phyloP scores from a whole-genome alignment of 2,329 filamentous ascomycete species.

The Sporothrix phasma region DNA sequence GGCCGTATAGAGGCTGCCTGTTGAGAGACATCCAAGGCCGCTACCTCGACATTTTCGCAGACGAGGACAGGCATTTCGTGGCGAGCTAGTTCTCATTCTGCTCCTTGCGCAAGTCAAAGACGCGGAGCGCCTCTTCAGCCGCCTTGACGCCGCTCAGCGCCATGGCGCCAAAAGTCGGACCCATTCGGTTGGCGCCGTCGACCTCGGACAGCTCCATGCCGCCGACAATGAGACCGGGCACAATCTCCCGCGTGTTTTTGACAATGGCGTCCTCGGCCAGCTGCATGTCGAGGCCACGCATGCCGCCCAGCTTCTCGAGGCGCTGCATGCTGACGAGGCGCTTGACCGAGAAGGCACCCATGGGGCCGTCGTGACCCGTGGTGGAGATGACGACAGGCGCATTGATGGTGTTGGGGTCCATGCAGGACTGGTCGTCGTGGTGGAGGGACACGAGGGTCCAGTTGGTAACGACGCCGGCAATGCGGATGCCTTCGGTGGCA shows the following conservation, averaged over 20 bases:
- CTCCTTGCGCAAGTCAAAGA: constrained; percentile 64
- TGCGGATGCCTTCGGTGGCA: constrained; percentile 45
- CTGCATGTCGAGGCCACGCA: constrained; percentile 92
- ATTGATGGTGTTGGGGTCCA: constrained; percentile 97
- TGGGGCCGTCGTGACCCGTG: constrained; percentile 83
- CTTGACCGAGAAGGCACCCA: constrained; percentile 87
- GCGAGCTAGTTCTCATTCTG: constrained; percentile 5
- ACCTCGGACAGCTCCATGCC: constrained; percentile 91
- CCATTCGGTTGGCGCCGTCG: constrained; percentile 88
- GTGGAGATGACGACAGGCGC: constrained; percentile 80
- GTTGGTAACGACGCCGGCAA: constrained; percentile 88
- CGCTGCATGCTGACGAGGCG: constrained; percentile 80
- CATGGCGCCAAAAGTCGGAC: constrained; percentile 84
- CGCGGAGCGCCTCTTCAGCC: constrained; percentile 70
- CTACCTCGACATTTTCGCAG: no score
- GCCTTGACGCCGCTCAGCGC: constrained; percentile 80
- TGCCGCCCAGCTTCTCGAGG: constrained; percentile 75
- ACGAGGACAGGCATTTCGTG: no score
- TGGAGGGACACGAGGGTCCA: constrained; percentile 87
- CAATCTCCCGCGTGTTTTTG: constrained; percentile 79
- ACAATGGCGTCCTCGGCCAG: constrained; percentile 86
- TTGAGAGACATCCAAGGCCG: not conserved
- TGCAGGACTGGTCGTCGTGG: constrained; percentile 84
- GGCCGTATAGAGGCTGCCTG: not conserved
- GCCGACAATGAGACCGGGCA: constrained; percentile 81